These are phyloP conservation scores for Abortiporus biennis DNA, from an alignment of 1,284 basidiomycete genomes.

Conservation along the genomic window DNA sequence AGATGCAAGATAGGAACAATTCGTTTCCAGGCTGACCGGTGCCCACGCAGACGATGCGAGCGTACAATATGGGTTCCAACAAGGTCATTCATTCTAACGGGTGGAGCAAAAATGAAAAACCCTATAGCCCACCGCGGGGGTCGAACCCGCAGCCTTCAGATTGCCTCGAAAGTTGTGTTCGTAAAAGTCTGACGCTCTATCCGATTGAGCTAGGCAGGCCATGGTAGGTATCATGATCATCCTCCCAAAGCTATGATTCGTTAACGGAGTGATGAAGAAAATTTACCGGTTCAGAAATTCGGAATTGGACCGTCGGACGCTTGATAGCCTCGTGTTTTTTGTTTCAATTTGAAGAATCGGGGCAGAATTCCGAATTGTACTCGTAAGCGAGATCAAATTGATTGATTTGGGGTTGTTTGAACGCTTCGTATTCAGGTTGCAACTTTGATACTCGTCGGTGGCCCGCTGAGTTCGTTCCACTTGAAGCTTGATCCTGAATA, in stretches of 20 bases:
- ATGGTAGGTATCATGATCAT: neutral
- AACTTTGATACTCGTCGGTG: no score
- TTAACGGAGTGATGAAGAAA: neutral
- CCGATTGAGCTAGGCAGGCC: slow-evolving; percentile 82
- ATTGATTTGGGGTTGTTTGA: no score
- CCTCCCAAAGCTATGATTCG: neutral
- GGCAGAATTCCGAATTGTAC: neutral
- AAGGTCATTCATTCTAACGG: no score
- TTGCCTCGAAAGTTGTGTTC: slow-evolving; percentile 18
- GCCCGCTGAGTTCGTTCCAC: no score
- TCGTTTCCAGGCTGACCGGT: neutral
- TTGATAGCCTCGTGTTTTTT: neutral
- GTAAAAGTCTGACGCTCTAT: slow-evolving; percentile 82
- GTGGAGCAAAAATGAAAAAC: no score
- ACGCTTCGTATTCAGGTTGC: no score
- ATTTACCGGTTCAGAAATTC: neutral
- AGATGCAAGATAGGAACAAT: neutral
- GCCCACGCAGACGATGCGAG: neutral
- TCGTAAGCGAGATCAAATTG: no score
- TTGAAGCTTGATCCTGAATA: no score
- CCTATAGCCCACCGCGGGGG: slow-evolving; percentile 78
- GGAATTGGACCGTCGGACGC: no score
- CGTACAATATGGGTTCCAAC: no score
- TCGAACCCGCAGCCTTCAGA: slow-evolving; percentile 87
- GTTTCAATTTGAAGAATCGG: neutral